These are phyloP conservation scores for Arachnopeziza araneosa DNA, from an alignment of 2,329 filamentous ascomycete genomes.

Conservation along the genomic window DNA sequence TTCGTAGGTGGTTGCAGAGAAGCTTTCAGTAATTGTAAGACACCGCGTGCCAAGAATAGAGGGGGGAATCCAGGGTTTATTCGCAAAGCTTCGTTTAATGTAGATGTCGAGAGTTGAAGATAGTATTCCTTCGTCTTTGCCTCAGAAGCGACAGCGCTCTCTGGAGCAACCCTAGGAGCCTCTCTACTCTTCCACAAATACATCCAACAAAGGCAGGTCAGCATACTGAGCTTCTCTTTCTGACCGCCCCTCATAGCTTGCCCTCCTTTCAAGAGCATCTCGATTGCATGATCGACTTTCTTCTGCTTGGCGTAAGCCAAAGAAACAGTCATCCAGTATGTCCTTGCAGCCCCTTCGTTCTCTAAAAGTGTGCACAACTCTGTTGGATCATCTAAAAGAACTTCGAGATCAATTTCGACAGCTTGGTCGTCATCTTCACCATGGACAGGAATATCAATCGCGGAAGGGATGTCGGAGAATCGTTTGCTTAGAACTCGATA, in stretches of 20 bases:
- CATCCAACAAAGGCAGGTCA: slow-evolving; percentile 66
- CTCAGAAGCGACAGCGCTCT: slow-evolving; percentile 61
- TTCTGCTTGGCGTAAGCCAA: slow-evolving; percentile 94
- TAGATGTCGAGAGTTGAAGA: slow-evolving; percentile 82
- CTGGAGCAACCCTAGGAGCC: slow-evolving; percentile 59
- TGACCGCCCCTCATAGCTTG: slow-evolving; percentile 52
- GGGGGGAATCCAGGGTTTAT: slow-evolving; percentile 91
- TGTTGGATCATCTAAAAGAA: slow-evolving; percentile 86
- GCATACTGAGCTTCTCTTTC: slow-evolving; percentile 61
- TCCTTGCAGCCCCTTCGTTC: slow-evolving; percentile 85
- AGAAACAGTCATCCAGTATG: slow-evolving; percentile 97
- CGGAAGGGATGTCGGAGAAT: slow-evolving; percentile 59
- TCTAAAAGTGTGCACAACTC: slow-evolving; percentile 94
- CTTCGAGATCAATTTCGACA: slow-evolving; percentile 90
- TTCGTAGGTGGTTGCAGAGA: slow-evolving; percentile 76
- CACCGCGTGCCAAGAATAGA: slow-evolving; percentile 84
- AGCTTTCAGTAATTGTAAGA: slow-evolving; percentile 80
- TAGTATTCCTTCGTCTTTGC: slow-evolving; percentile 90
- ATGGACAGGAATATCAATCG: slow-evolving; percentile 62
- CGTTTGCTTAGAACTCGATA: slow-evolving; percentile 35
- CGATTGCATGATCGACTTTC: slow-evolving; percentile 79
- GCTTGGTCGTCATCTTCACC: slow-evolving; percentile 60
- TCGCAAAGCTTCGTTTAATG: slow-evolving; percentile 89
- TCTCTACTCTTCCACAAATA: slow-evolving; percentile 65
- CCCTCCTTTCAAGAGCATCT: slow-evolving; percentile 63